These are phyloP conservation scores for Pichia sp. DNA, from an alignment of 1,139 yeast genomes.

Conservation along the genomic window DNA sequence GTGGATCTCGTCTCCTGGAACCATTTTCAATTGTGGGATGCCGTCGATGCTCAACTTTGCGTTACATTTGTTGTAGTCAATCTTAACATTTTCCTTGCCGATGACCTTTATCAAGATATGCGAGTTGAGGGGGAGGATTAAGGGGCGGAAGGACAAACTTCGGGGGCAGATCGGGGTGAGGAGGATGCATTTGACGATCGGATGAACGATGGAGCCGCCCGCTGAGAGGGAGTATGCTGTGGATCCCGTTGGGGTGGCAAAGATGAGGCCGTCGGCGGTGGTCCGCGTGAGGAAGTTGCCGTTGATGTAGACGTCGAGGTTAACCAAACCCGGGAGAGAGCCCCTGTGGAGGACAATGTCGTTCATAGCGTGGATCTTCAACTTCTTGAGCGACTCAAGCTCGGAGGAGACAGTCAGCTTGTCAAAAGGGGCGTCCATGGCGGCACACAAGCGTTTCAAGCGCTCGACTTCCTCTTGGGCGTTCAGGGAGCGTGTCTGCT, in stretches of 20 bases:
- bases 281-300: slow-evolving; percentile 82
- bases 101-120: slow-evolving; percentile 63
- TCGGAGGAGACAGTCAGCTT: slow-evolving; percentile 6
- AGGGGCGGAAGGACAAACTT: slow-evolving; percentile 80
- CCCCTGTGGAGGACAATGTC: slow-evolving; percentile 89
- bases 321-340: slow-evolving; percentile 77
- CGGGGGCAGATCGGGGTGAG: slow-evolving; percentile 90
- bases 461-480: slow-evolving; percentile 16
- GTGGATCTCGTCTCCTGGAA: slow-evolving; percentile 76
- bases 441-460: slow-evolving; percentile 18
- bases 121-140: slow-evolving; percentile 65
- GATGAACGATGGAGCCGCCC: slow-evolving; percentile 92
- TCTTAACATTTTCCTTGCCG: slow-evolving; percentile 34
- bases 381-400: slow-evolving; percentile 28
- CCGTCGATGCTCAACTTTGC: slow-evolving; percentile 77
- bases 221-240: slow-evolving; percentile 88
- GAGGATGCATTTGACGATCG: slow-evolving; percentile 75
- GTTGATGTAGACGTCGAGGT: slow-evolving; percentile 76
- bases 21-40: slow-evolving; percentile 61
- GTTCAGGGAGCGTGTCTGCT: slow-evolving; percentile 3
- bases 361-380: slow-evolving; percentile 72
- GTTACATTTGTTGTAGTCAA: slow-evolving; percentile 21
- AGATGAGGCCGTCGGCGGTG: slow-evolving; percentile 83
- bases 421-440: slow-evolving; percentile 20
- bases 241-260: slow-evolving; percentile 91